Evolutionary conservation across 2,329 filamentous ascomycete genomes (phyloP).

Genomic region (Talaromyces sp.): DNA sequence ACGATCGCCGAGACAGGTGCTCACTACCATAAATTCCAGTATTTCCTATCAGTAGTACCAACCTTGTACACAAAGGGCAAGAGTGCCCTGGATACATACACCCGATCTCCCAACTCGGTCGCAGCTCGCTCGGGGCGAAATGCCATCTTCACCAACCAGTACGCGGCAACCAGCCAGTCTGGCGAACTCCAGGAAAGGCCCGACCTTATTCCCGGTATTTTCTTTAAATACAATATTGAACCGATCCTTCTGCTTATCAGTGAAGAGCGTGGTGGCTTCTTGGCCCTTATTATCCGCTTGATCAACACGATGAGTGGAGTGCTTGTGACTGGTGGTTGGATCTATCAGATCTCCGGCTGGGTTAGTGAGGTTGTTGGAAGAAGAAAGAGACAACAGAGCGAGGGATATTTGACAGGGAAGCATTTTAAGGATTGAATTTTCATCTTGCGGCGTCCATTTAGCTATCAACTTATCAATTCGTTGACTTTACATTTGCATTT

Average conservation of each 20-base stretch:
- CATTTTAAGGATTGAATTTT: slow-evolving; percentile 35
- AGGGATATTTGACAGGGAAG: slow-evolving; percentile 55
- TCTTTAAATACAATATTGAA: slow-evolving; percentile 99
- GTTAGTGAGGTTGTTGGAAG: slow-evolving; percentile 53
- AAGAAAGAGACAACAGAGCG: slow-evolving; percentile 42
- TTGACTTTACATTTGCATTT: slow-evolving; percentile 1
- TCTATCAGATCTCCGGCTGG: slow-evolving; percentile 84
- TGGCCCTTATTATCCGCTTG: slow-evolving; percentile 76
- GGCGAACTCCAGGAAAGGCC: slow-evolving; percentile 62
- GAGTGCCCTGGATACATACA: slow-evolving; percentile 46
- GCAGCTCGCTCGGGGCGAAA: slow-evolving; percentile 35
- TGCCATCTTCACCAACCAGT: slow-evolving; percentile 87
- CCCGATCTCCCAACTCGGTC: slow-evolving; percentile 35
- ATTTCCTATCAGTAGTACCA: slow-evolving; percentile 93
- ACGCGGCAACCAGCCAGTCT: slow-evolving; percentile 91
- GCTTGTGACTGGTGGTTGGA: slow-evolving; percentile 90
- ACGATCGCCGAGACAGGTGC: slow-evolving; percentile 74
- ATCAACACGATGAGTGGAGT: slow-evolving; percentile 92
- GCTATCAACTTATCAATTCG: neutral
- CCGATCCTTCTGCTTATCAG: slow-evolving; percentile 85
- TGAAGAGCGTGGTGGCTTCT: slow-evolving; percentile 74
- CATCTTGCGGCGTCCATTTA: neutral
- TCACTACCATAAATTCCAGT: slow-evolving; percentile 96
- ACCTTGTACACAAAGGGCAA: slow-evolving; percentile 77
- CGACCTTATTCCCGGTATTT: slow-evolving; percentile 76